Evolutionary conservation across 257 asterid genomes (phyloP).

Genomic region (Lavandula angustifolia): DNA sequence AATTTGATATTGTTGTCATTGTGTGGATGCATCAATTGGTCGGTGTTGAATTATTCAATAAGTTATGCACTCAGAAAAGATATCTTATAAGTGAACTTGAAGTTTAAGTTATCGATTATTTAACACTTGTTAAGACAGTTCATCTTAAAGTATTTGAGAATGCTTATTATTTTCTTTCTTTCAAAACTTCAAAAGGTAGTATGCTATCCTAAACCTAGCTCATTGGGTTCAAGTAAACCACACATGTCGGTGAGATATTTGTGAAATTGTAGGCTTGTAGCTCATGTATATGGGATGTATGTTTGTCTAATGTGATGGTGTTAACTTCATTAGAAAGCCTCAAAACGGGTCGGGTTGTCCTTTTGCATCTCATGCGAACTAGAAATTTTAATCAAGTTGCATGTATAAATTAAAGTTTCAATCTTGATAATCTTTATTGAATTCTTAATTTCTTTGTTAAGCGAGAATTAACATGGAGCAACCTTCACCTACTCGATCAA

Average conservation of each 20-base stretch:
- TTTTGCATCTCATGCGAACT: conserved; percentile 2
- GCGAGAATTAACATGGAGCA: too few species aligned
- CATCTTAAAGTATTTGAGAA: conserved; percentile 6
- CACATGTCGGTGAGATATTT: not conserved
- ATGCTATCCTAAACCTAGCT: conserved; percentile 10
- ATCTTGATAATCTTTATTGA: too few species aligned
- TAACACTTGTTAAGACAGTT: conserved; percentile 2
- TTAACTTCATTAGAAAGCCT: conserved; percentile 9
- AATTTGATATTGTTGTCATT: conserved; percentile 5
- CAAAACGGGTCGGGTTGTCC: not conserved
- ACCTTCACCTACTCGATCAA: too few species aligned
- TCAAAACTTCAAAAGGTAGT: not conserved
- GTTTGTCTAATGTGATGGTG: not conserved
- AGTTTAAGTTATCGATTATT: not conserved
- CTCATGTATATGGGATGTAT: not conserved
- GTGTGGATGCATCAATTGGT: conserved; percentile 24
- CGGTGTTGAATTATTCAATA: not conserved
- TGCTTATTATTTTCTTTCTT: not conserved
- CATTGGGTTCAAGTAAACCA: not conserved
- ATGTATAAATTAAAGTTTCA: not conserved
- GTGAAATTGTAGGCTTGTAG: not conserved
- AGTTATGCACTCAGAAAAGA: not conserved
- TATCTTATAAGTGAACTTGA: conserved; percentile 2
- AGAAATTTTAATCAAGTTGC: conserved; percentile 9
- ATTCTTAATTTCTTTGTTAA: too few species aligned